phyloP scores from a whole-genome alignment of 352 stramenopile genomes.

The Halophytophthora polymorphica region DNA sequence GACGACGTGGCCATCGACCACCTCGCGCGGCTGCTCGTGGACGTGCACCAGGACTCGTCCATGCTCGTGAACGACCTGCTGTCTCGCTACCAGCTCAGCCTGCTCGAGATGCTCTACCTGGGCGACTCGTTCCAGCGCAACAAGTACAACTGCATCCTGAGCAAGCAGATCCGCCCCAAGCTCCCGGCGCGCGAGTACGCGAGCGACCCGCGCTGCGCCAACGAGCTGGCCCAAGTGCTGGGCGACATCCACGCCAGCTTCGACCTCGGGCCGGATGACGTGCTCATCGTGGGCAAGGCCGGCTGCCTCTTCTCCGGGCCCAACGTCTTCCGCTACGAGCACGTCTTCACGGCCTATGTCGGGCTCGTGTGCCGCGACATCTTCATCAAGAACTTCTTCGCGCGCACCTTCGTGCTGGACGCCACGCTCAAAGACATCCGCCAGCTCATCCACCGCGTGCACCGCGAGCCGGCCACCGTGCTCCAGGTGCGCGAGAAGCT shows the following conservation, averaged over 20 bases:
- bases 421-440: conserved; percentile 95
- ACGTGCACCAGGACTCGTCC: conserved; percentile 96
- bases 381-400: conserved; percentile 98
- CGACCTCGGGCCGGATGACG: conserved; percentile 94
- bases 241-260: conserved; percentile 93
- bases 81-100: conserved; percentile 93
- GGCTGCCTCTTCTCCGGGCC: conserved; percentile 93
- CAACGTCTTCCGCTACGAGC: conserved; percentile 95
- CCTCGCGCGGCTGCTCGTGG: conserved; percentile 93
- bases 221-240: conserved; percentile 95
- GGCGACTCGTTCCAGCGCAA: conserved; percentile 94
- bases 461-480: conserved; percentile 83
- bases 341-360: conserved; percentile 94
- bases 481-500: conserved; percentile 90
- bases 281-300: conserved; percentile 93
- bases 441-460: conserved; percentile 84
- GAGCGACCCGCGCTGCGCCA: conserved; percentile 92
- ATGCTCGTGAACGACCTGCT: conserved; percentile 95
- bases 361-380: conserved; percentile 96
- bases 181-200: conserved; percentile 95
- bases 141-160: conserved; percentile 98
- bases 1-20: conserved; percentile 97
- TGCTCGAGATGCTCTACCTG: conserved; percentile 96
- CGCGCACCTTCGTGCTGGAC: conserved; percentile 94
- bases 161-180: conserved; percentile 95